phyloP scores from a whole-genome alignment of 495 filamentous ascomycete species.

The Penicillium desertorum region DNA sequence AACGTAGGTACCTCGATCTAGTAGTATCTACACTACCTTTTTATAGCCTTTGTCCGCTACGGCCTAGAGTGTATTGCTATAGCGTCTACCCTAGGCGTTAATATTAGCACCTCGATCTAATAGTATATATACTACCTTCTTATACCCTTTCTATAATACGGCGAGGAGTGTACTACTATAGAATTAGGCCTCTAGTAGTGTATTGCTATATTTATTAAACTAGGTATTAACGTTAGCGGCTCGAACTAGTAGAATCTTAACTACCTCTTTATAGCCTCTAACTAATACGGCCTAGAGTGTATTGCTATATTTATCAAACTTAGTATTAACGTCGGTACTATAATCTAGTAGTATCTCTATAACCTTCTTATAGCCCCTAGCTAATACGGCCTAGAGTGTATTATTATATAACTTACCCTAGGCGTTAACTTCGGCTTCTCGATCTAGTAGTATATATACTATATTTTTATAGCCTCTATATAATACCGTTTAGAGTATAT shows the following conservation, averaged over 20 bases:
- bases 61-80: constrained; percentile 20
- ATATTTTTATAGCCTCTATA: too few species aligned
- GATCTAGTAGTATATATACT: too few species aligned
- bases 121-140: constrained; percentile 13
- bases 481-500: too few species aligned
- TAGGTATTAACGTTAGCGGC: constrained; percentile 21
- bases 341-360: too few species aligned
- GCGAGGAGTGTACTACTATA: constrained; percentile 30
- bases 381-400: too few species aligned
- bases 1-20: constrained; percentile 21
- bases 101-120: constrained; percentile 21
- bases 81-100: too few species aligned
- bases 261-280: constrained; percentile 17
- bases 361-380: too few species aligned
- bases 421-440: constrained; percentile 11
- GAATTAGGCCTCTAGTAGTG: not conserved
- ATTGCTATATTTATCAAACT: too few species aligned
- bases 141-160: not conserved
- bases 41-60: constrained; percentile 4
- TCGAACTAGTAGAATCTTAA: constrained; percentile 20
- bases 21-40: constrained; percentile 13
- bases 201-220: not conserved
- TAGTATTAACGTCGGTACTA: too few species aligned
- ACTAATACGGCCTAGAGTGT: not conserved
- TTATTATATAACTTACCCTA: too few species aligned